Evolutionary conservation across 768 basidiomycete species (phyloP).

Genomic region (Boletus rubroflammeus): DNA sequence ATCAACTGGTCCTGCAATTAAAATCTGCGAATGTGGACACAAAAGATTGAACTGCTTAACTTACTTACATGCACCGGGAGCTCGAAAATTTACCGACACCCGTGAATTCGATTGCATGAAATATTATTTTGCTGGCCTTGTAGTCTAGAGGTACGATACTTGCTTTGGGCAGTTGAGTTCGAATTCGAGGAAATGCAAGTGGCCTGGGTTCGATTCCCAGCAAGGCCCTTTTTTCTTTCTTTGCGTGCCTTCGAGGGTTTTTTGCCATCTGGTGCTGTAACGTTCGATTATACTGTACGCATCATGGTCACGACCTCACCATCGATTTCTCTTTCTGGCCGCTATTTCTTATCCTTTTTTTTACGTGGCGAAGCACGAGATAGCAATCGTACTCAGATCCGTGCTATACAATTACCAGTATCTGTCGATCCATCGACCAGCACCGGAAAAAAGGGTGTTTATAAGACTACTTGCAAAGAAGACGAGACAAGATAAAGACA

Average conservation of each 20-base stretch:
- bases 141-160: constrained; percentile 36
- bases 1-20: too few species aligned
- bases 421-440: not conserved
- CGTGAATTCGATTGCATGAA: not conserved
- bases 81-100: not conserved
- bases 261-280: not conserved
- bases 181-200: constrained; percentile 25
- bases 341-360: not conserved
- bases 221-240: constrained; percentile 25
- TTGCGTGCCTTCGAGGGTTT: not conserved
- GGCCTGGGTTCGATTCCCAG: constrained; percentile 42
- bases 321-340: not conserved
- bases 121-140: too few species aligned
- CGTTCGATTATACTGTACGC: not conserved
- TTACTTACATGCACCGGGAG: not conserved
- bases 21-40: not conserved
- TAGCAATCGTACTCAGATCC: not conserved
- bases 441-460: not conserved
- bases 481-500: not conserved
- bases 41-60: not conserved
- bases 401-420: not conserved
- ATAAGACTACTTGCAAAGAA: not conserved
- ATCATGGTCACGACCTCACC: too few species aligned
- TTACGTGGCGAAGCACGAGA: not conserved
- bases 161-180: constrained; percentile 23